Base-by-base conservation (phyloP, 139 green algal species). In the Diplosphaera chodatii region DNA sequence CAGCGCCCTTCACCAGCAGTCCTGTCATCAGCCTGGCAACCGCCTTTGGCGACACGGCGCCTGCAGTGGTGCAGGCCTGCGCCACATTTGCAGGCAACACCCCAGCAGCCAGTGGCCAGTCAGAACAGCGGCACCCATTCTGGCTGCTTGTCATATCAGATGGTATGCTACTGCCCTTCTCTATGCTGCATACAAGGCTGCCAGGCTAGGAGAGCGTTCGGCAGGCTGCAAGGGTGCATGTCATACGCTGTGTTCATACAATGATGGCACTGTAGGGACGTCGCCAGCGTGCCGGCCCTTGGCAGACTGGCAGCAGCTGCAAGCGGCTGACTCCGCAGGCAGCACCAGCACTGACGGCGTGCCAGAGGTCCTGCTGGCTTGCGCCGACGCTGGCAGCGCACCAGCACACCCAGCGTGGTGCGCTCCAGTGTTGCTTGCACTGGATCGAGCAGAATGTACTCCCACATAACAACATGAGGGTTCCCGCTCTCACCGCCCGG, bases 341-440 rank as follows among this genome's bases (percentile, higher is more conserved):
- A 48, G 37, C 8, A 48, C 37, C n/a, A n/a, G n/a, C n/a, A n/a
- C n/a, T n/a, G 37, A 13, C 37, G 37, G 37, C 37, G 37, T 6
- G n/a, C 22, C 22, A 27, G 40, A 55, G 55, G 32, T 90, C 28
- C 66, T 80, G 37, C 65, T 94, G n/a, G 87, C 84, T 0, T 80
- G 92, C 23, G 80, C 78, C 1, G 93, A 98, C 80, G 80, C 84
- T 32, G 85, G 83, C 77, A 72, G 86, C 41, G 32, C 84, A 33
- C 20, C 73, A 0, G 70, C 69, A 1, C 62, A 88, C 68, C 89
- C 94, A 0, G 87, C 87, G 37, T 48, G 37, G 37, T 48, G 37
- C 37, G 10, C 37, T 10, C 10, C 37, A 6, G 37, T n/a, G n/a
- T n/a, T n/a, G n/a, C n/a, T n/a, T n/a, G n/a, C n/a, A n/a, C n/a